A percentile compares a stretch with the other conserved stretches of the same genome.
phyloP scores from a whole-genome alignment of 306 rosid genomes.

The Mimosa pudica region DNA sequence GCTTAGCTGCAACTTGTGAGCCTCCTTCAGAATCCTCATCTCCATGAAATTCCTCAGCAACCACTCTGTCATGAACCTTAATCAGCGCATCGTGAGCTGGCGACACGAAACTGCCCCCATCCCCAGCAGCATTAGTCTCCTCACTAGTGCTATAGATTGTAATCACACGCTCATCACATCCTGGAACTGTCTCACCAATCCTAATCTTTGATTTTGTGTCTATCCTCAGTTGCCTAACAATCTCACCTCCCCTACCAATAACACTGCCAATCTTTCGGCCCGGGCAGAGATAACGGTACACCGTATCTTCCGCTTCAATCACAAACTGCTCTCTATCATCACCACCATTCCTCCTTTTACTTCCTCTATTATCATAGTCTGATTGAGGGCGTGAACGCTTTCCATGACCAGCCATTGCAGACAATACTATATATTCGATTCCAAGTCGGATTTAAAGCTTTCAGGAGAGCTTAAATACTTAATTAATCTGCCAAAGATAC shows the following conservation, averaged over 20 bases:
- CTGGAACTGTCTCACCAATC: slow-evolving; percentile 89
- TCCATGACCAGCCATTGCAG: slow-evolving; percentile 79
- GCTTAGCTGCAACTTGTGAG: slow-evolving; percentile 74
- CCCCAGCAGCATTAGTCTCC: slow-evolving; percentile 73
- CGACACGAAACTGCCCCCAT: slow-evolving; percentile 52
- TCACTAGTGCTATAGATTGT: slow-evolving; percentile 76
- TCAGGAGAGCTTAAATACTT: background rate
- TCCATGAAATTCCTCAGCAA: slow-evolving; percentile 77
- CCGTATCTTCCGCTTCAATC: slow-evolving; percentile 81
- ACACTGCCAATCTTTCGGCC: slow-evolving; percentile 89
- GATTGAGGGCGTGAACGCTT: slow-evolving; percentile 77
- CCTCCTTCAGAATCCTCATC: slow-evolving; percentile 72
- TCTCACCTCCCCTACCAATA: slow-evolving; percentile 98
- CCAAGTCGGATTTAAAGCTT: slow-evolving; percentile 27
- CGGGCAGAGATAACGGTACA: slow-evolving; percentile 81
- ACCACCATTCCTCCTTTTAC: slow-evolving; percentile 72
- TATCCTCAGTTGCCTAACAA: slow-evolving; percentile 85
- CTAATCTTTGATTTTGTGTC: slow-evolving; percentile 91
- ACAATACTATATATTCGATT: slow-evolving; percentile 32
- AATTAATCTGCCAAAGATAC: slow-evolving; percentile 24
- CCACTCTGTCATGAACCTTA: slow-evolving; percentile 83
- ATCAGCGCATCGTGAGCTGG: slow-evolving; percentile 94
- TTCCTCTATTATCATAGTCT: slow-evolving; percentile 73
- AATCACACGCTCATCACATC: slow-evolving; percentile 84
- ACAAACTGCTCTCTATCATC: slow-evolving; percentile 90